phyloP scores from a whole-genome alignment of 2,329 filamentous ascomycete genomes.

The Trichoderma guizhouense region DNA sequence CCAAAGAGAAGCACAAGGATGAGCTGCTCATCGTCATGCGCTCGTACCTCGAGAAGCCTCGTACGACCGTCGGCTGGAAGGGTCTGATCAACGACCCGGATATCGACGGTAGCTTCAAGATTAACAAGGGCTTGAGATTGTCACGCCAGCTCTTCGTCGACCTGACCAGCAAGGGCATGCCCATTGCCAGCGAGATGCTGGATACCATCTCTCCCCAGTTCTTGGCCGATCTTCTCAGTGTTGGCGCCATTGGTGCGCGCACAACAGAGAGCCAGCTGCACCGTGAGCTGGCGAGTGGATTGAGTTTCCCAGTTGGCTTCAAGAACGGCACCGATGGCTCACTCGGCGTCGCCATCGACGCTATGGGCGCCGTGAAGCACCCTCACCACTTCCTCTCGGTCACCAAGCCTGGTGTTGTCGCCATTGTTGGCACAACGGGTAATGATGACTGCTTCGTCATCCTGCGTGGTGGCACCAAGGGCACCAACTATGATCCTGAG shows the following conservation, averaged over 20 bases:
- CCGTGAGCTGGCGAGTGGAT: conserved; percentile 85
- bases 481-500: conserved; percentile 87
- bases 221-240: conserved; percentile 84
- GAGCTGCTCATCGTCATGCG: conserved; percentile 96
- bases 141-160: conserved; percentile 91
- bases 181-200: conserved; percentile 94
- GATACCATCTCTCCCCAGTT: conserved; percentile 98
- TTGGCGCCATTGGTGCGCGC: conserved; percentile 91
- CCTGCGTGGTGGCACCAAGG: conserved; percentile 84
- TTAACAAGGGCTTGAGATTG: conserved; percentile 91
- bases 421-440: conserved; percentile 89
- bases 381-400: conserved; percentile 97
- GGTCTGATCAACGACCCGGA: conserved; percentile 98
- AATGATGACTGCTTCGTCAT: conserved; percentile 99
- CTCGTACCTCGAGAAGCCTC: conserved; percentile 96
- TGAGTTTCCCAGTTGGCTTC: conserved; percentile 97
- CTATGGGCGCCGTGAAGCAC: conserved; percentile 86
- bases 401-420: conserved; percentile 91
- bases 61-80: conserved; percentile 98
- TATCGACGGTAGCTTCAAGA: conserved; percentile 97
- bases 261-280: conserved; percentile 97
- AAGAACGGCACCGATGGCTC: conserved; percentile 98
- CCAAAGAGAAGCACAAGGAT: conserved; percentile 84
- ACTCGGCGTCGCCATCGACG: conserved; percentile 86
- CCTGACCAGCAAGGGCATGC: conserved; percentile 88